phyloP scores from a whole-genome alignment of 1,139 yeast genomes.

The Yamadazyma trypodendri region DNA sequence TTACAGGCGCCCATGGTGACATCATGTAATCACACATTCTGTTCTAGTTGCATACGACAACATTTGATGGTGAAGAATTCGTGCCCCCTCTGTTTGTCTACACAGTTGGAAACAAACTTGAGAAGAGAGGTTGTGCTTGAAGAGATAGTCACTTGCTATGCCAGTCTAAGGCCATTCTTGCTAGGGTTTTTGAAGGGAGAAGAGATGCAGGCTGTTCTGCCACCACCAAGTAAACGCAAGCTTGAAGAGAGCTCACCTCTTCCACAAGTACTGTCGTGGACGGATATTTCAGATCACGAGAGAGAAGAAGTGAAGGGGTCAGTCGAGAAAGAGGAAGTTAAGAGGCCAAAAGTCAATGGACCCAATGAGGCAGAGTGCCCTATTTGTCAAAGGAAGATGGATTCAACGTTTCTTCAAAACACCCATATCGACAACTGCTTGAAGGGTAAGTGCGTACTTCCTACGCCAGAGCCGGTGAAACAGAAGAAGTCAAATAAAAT shows the following conservation, averaged over 20 bases:
- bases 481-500: slow-evolving; percentile 17
- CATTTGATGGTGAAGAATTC: slow-evolving; percentile 55
- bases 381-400: slow-evolving; percentile 58
- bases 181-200: slow-evolving; percentile 20
- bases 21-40: slow-evolving; percentile 85
- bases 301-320: not conserved
- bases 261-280: not conserved
- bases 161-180: slow-evolving; percentile 40
- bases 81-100: slow-evolving; percentile 81
- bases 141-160: slow-evolving; percentile 63
- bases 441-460: slow-evolving; percentile 21
- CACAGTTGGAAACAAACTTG: slow-evolving; percentile 68
- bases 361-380: slow-evolving; percentile 63
- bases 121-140: slow-evolving; percentile 71
- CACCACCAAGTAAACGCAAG: not conserved
- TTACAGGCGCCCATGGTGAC: slow-evolving; percentile 81
- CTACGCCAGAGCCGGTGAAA: slow-evolving; percentile 8
- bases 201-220: not conserved
- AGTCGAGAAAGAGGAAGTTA: no score
- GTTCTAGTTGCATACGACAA: slow-evolving; percentile 84
- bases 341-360: slow-evolving; percentile 12
- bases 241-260: not conserved
- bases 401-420: slow-evolving; percentile 57
- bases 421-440: slow-evolving; percentile 74
- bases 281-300: not conserved